Percentiles rank a stretch among this genome's conserved stretches.
phyloP scores from a whole-genome alignment of 257 asterid species.

The Rauvolfia tetraphylla region DNA sequence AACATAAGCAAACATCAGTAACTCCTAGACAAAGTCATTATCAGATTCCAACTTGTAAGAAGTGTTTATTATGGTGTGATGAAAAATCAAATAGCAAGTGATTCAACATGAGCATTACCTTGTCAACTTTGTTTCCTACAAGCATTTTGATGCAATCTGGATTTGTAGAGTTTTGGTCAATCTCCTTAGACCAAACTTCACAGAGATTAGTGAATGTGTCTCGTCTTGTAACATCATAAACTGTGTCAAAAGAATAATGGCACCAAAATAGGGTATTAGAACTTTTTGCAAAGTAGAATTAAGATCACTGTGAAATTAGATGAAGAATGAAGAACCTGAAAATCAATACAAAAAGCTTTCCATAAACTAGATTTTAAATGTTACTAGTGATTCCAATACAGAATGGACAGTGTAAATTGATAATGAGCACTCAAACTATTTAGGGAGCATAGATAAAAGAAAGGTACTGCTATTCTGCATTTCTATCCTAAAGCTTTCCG shows the following conservation, averaged over 20 bases:
- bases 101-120: conserved; percentile 35
- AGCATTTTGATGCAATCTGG: conserved; percentile 95
- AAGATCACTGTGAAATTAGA: background rate
- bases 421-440: too few relatives aligned
- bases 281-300: background rate
- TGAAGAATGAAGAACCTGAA: background rate
- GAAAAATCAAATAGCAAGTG: background rate
- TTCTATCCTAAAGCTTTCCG: background rate
- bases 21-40: background rate
- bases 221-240: conserved; percentile 84
- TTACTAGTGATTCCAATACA: background rate
- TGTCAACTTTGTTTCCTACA: conserved; percentile 92
- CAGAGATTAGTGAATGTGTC: conserved; percentile 83
- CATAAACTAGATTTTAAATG: background rate
- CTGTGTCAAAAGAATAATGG: conserved; percentile 29
- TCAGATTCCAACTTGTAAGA: background rate
- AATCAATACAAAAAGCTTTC: background rate
- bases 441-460: background rate
- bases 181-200: conserved; percentile 91
- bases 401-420: background rate
- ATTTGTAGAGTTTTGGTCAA: conserved; percentile 81
- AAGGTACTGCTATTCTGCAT: background rate
- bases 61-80: background rate
- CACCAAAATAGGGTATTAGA: background rate
- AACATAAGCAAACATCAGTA: background rate